Conservation (phyloP, 352 stramenopile species). For the Globisporangium yorkense region DNA sequence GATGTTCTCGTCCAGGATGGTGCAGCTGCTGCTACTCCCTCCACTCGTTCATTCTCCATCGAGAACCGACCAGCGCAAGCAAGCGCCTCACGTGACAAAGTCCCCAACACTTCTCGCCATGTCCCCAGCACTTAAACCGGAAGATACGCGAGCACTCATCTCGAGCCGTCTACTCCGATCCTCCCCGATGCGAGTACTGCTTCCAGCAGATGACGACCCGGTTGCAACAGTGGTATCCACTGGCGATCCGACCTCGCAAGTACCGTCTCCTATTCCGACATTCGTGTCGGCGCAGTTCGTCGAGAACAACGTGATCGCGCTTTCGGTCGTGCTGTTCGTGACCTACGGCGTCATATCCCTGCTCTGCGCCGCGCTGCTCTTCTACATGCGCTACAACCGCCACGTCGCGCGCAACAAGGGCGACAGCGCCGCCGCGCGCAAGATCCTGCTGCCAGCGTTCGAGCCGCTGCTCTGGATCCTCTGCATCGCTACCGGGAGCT, state of each 20-base stretch:
- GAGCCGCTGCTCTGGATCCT: slow-evolving; percentile 44
- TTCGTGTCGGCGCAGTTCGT: slow-evolving; percentile 8
- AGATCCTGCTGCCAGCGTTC: slow-evolving; percentile 41
- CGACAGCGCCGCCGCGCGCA: slow-evolving; percentile 39
- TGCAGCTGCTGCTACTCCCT: background rate
- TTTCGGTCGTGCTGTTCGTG: slow-evolving; percentile 9
- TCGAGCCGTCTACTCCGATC: background rate
- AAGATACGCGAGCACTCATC: background rate
- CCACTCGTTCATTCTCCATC: background rate
- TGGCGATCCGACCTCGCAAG: background rate
- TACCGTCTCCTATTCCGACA: background rate
- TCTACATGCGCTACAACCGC: slow-evolving; percentile 57
- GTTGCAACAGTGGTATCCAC: background rate
- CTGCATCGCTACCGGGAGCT: slow-evolving; percentile 10
- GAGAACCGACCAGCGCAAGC: background rate
- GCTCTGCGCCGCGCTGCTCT: slow-evolving; percentile 30
- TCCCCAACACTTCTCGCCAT: too few relatives aligned
- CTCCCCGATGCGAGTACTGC: background rate
- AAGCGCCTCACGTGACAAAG: background rate
- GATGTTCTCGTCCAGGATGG: background rate
- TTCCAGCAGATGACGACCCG: background rate
- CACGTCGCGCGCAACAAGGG: slow-evolving; percentile 35
- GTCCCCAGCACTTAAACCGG: background rate
- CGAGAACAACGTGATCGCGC: slow-evolving; percentile 10
- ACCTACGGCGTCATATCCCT: slow-evolving; percentile 28